Evolutionary conservation across 768 basidiomycete species (phyloP), one percentile per base, ranked within the genome.

Genomic region (Wakefieldia striispora): DNA sequence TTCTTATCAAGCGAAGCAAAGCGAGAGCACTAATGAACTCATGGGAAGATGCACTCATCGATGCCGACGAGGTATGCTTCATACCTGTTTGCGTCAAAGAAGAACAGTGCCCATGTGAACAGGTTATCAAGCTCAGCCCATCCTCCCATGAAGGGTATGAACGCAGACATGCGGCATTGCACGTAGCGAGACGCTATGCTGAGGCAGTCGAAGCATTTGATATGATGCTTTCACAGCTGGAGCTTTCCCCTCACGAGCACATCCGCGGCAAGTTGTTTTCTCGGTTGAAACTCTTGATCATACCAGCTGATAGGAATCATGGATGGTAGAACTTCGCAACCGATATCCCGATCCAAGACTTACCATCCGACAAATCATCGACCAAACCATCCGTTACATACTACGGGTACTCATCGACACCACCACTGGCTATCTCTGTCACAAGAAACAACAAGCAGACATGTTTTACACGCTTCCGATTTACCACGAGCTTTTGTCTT

Each of bases 1-100:
- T 57, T 9, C 35, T 57, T 3, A 5, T 50, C 4, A 53, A 53
- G 39, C 48, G 57, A 0, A 50, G 57, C 26, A 40, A 44, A 14
- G 55, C 17, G 0, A 33, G 17, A 13, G 29, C 29, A 5, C 2
- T 6, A 0, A 26, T 23, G 24, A 1, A 17, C 1, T 31, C 19
- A 0, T 57, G 50, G 56, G 24, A 45, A 5, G 47, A 46, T 0
- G 47, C 47, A 0, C 10, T 57, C 7, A 20, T 0, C 3, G 55
- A 57, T 31, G 50, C 47, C 1, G 35, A 53, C 17, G 19, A 53
- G 45, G 56, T 57, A 53, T 21, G 14, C 1, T 2, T 42, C 17
- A 4, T 12, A 21, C 13, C 35, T 34, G 4, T 4, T 11, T 5
- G 11, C 4, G 29, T 23, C 3, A 10, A 13, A 27, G 1, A 19